phyloP scores from a whole-genome alignment of 202 grass and related monocot genomes.

The Musa balbisiana region DNA sequence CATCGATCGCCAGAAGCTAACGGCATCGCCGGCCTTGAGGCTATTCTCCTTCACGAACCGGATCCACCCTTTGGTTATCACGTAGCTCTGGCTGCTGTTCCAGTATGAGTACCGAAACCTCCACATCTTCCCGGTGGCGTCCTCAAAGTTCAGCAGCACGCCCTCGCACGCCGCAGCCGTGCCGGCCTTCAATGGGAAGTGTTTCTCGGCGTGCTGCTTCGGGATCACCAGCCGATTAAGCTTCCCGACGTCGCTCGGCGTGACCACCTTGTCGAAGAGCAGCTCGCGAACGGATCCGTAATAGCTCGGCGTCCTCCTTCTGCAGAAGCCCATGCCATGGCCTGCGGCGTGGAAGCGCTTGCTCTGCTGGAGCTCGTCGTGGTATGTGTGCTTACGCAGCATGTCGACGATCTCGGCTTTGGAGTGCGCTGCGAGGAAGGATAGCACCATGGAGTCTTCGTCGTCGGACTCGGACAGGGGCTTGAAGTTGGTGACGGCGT shows the following conservation, averaged over 20 bases:
- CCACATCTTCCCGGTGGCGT: neutral
- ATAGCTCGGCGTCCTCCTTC: no score
- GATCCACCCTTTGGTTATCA: conserved; percentile 96
- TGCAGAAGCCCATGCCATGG: no score
- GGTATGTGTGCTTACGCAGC: no score
- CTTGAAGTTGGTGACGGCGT: no score
- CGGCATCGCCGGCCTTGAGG: neutral
- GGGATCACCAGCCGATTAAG: conserved; percentile 91
- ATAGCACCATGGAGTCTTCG: no score
- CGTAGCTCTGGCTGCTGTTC: conserved; percentile 98
- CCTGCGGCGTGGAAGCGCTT: no score
- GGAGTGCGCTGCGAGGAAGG: no score
- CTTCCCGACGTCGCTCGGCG: conserved; percentile 93
- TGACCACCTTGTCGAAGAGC: conserved; percentile 81
- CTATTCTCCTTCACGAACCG: conserved; percentile 92
- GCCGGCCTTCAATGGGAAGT: conserved; percentile 50
- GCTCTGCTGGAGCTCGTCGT: no score
- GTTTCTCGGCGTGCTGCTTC: conserved; percentile 93
- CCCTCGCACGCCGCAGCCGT: neutral
- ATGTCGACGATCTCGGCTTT: no score
- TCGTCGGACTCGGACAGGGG: no score
- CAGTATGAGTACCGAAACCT: conserved; percentile 61
- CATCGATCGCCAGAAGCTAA: no score
- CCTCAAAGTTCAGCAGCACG: neutral
- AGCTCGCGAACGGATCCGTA: no score